These are phyloP conservation scores for Xylariaceae sp. DNA, from an alignment of 2,329 filamentous ascomycete species.

Conservation along the genomic window DNA sequence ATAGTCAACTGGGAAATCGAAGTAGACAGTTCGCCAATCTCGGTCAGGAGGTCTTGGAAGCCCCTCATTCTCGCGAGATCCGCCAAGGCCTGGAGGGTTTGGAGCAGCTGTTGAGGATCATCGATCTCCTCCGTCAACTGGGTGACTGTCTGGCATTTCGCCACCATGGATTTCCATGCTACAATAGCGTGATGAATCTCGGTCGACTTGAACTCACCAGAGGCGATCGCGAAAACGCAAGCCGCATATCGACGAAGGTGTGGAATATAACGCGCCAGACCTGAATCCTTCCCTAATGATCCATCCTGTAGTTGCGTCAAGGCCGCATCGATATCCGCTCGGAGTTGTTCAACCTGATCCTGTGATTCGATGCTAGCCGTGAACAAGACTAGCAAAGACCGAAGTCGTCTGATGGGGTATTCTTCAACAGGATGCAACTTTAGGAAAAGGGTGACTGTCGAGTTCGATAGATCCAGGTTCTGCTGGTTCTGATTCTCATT, in stretches of 20 bases:
- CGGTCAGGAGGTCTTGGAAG: conserved; percentile 41
- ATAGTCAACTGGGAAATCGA: conserved; percentile 38
- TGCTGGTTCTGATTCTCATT: conserved; percentile 31
- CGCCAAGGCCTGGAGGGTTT: conserved; percentile 46
- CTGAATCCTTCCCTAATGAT: conserved; percentile 41
- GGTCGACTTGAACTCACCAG: conserved; percentile 34
- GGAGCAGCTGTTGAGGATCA: conserved; percentile 44
- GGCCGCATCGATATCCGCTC: conserved; percentile 37
- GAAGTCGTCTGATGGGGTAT: conserved; percentile 49
- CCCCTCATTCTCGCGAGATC: conserved; percentile 50
- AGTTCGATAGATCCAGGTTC: conserved; percentile 40
- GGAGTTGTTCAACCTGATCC: conserved; percentile 37
- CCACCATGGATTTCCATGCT: conserved; percentile 42
- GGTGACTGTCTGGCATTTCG: conserved; percentile 35
- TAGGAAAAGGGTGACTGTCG: conserved; percentile 44
- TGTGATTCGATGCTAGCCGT: conserved; percentile 44
- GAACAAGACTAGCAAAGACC: conserved; percentile 47
- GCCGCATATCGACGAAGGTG: conserved; percentile 44
- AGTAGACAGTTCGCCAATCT: conserved; percentile 43
- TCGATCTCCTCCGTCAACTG: conserved; percentile 45
- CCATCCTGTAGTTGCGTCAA: conserved; percentile 35
- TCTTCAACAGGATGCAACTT: conserved; percentile 45
- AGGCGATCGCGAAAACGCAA: conserved; percentile 42
- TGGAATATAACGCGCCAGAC: conserved; percentile 41
- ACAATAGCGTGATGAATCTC: conserved; percentile 35